These are phyloP conservation scores for Fusarium acutatum DNA, from an alignment of 2,329 filamentous ascomycete genomes.

Conservation along the genomic window DNA sequence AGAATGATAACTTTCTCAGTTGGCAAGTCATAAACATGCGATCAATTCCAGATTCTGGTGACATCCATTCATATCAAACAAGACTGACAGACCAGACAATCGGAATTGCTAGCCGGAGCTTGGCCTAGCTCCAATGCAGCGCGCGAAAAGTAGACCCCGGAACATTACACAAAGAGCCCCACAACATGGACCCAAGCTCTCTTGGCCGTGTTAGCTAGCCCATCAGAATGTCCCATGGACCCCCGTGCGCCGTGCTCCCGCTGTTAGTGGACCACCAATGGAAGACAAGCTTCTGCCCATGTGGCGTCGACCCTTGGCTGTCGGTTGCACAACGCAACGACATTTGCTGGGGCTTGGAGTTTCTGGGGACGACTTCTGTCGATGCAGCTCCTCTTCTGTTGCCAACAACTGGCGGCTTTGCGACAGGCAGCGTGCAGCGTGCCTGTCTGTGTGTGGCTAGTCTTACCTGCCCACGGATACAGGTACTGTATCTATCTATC, in stretches of 20 bases:
- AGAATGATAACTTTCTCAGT: not conserved
- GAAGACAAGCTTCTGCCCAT: slow-evolving; percentile 41
- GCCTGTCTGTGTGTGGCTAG: slow-evolving; percentile 31
- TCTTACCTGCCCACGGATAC: not conserved
- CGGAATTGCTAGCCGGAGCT: slow-evolving; percentile 23
- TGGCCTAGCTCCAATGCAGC: slow-evolving; percentile 1
- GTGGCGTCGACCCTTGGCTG: slow-evolving; percentile 41
- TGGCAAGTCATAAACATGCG: slow-evolving; percentile 1
- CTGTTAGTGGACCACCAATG: slow-evolving; percentile 45
- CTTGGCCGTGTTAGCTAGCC: slow-evolving; percentile 38
- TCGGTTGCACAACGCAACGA: slow-evolving; percentile 28
- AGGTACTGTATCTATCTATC: not conserved
- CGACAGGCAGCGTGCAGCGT: slow-evolving; percentile 27
- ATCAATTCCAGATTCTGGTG: slow-evolving; percentile 1
- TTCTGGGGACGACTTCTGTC: slow-evolving; percentile 3
- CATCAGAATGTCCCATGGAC: slow-evolving; percentile 42
- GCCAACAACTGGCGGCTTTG: slow-evolving; percentile 23
- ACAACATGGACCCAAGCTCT: slow-evolving; percentile 10
- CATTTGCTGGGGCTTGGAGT: slow-evolving; percentile 1
- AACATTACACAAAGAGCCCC: slow-evolving; percentile 19
- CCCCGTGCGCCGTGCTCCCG: slow-evolving; percentile 46
- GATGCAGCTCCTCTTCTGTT: slow-evolving; percentile 1
- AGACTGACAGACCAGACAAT: slow-evolving; percentile 19
- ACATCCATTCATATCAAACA: not conserved
- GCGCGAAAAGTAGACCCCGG: not conserved